Evolutionary conservation across 345 rosid species (phyloP).

Genomic region (Clarkia xantiana): DNA sequence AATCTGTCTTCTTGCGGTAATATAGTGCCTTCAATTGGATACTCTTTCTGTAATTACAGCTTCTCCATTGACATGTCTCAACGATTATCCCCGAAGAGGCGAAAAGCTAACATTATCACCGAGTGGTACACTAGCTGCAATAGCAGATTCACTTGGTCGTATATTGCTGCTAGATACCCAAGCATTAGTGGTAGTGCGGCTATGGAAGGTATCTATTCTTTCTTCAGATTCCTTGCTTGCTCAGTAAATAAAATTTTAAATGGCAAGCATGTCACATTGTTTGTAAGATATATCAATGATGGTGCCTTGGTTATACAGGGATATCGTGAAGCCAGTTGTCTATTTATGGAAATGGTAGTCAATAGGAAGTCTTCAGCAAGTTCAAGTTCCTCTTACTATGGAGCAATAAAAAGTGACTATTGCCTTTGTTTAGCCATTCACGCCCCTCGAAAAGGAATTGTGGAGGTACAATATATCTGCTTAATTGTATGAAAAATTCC

Average conservation of each 20-base stretch:
- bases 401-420: slow-evolving; percentile 63
- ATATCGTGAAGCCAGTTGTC: slow-evolving; percentile 87
- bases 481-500: too few species aligned
- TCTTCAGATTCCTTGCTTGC: background rate
- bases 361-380: slow-evolving; percentile 24
- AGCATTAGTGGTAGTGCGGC: slow-evolving; percentile 85
- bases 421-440: slow-evolving; percentile 92
- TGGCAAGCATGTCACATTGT: too few species aligned
- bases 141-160: slow-evolving; percentile 96
- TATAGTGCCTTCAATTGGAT: background rate
- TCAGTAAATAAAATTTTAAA: background rate
- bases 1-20: too few species aligned
- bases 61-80: slow-evolving; percentile 84
- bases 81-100: slow-evolving; percentile 91
- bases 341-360: slow-evolving; percentile 85
- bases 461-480: slow-evolving; percentile 84
- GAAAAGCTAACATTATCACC: slow-evolving; percentile 83
- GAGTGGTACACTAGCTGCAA: slow-evolving; percentile 93
- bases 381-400: slow-evolving; percentile 33
- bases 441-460: slow-evolving; percentile 89
- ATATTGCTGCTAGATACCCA: slow-evolving; percentile 88
- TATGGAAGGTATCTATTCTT: slow-evolving; percentile 66
- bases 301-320: slow-evolving; percentile 30
- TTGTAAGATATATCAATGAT: too few species aligned
- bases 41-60: slow-evolving; percentile 31